These are phyloP conservation scores for Colletotrichum orchidophilum DNA, from an alignment of 2,329 filamentous ascomycete species.

Conservation along the genomic window DNA sequence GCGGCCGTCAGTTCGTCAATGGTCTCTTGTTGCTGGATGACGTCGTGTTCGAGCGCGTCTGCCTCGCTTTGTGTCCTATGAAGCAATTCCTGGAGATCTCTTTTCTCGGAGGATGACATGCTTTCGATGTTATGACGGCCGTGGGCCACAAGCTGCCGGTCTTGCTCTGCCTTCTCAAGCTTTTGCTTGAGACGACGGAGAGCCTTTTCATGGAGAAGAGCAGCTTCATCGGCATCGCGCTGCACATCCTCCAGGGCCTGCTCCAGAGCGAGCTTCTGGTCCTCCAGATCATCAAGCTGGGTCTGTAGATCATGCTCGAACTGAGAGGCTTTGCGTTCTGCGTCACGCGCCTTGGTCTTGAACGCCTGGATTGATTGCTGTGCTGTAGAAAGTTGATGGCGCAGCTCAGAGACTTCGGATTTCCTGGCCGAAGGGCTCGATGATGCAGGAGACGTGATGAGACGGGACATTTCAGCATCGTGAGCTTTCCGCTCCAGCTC, in stretches of 20 bases:
- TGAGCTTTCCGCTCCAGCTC: slow-evolving; percentile 75
- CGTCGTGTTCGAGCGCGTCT: slow-evolving; percentile 76
- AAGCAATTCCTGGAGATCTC: slow-evolving; percentile 68
- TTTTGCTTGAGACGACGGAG: slow-evolving; percentile 57
- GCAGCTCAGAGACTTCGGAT: slow-evolving; percentile 66
- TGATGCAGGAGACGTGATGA: slow-evolving; percentile 55
- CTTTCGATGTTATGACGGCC: slow-evolving; percentile 39
- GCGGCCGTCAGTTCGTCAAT: slow-evolving; percentile 65
- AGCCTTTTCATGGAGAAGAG: slow-evolving; percentile 53
- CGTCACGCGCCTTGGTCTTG: slow-evolving; percentile 58
- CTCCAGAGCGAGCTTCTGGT: slow-evolving; percentile 67
- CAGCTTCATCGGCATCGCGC: slow-evolving; percentile 58
- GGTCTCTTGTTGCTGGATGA: slow-evolving; percentile 74
- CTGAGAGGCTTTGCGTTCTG: slow-evolving; percentile 56
- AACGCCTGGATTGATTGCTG: slow-evolving; percentile 68
- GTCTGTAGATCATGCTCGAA: slow-evolving; percentile 58
- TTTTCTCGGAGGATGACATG: slow-evolving; percentile 49
- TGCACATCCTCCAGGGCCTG: slow-evolving; percentile 66
- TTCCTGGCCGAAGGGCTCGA: slow-evolving; percentile 63
- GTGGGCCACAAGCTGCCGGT: slow-evolving; percentile 48
- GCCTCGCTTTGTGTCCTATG: slow-evolving; percentile 71
- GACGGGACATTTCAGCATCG: slow-evolving; percentile 66
- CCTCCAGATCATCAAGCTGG: slow-evolving; percentile 66
- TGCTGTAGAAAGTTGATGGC: slow-evolving; percentile 68
- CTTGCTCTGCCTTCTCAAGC: slow-evolving; percentile 60